Percentiles rank a stretch among this genome's conserved stretches.
Conservation (phyloP, 805 yeast species). For the Nakazawaea sp. region DNA sequence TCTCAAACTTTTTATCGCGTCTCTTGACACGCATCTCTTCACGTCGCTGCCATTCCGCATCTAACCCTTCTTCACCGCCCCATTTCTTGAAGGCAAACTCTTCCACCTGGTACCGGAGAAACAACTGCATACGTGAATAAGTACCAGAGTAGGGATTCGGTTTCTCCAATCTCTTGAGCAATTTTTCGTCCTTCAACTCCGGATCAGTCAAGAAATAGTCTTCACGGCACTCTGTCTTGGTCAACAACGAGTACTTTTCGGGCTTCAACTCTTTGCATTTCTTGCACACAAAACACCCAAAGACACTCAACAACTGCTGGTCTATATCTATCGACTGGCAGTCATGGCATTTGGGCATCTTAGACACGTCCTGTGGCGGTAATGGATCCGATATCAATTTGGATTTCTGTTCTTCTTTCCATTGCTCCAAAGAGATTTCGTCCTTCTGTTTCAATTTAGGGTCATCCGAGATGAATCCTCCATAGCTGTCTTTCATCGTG, state of each 20-base stretch:
- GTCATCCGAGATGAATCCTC: constrained; percentile 67
- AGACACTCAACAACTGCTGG: constrained; percentile 59
- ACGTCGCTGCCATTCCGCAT: constrained; percentile 85
- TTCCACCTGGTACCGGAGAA: constrained; percentile 87
- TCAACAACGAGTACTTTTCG: constrained; percentile 82
- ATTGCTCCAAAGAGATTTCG: constrained; percentile 41
- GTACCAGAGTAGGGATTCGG: constrained; percentile 92
- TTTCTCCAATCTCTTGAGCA: constrained; percentile 75
- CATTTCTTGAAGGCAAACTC: constrained; percentile 88
- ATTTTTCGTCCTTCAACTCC: constrained; percentile 63
- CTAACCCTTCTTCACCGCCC: constrained; percentile 87
- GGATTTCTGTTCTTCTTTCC: constrained; percentile 48
- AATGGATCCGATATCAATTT: constrained; percentile 45
- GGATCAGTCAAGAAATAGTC: constrained; percentile 94
- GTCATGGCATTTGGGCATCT: constrained; percentile 78
- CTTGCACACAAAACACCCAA: constrained; percentile 71
- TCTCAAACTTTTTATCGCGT: constrained; percentile 71
- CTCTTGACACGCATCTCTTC: constrained; percentile 66
- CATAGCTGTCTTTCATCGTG: constrained; percentile 81
- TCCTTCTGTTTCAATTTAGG: constrained; percentile 16
- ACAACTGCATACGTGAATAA: constrained; percentile 89
- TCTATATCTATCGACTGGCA: constrained; percentile 81
- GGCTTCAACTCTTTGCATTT: constrained; percentile 67
- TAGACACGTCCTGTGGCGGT: constrained; percentile 65
- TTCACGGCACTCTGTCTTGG: constrained; percentile 92